Conservation (phyloP, 768 basidiomycete species). For the Lactarius sp. region DNA sequence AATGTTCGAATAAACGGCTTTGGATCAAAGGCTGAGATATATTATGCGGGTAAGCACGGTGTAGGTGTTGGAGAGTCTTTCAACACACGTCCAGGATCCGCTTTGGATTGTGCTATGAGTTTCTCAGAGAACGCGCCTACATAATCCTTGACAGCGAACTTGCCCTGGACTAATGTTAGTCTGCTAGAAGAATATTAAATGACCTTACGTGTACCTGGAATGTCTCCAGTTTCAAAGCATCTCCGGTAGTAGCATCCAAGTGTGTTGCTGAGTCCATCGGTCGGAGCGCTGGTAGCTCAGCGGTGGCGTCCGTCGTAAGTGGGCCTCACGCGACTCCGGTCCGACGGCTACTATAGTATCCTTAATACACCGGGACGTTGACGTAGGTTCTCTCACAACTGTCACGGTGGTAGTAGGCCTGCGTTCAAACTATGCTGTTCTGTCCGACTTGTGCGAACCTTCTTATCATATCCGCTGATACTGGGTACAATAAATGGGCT, state of each 20-base stretch:
- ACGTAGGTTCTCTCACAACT: too few species aligned
- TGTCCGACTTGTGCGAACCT: slow-evolving; percentile 94
- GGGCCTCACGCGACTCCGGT: neutral
- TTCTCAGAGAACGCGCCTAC: slow-evolving; percentile 82
- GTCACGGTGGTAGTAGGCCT: too few species aligned
- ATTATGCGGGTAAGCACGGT: neutral
- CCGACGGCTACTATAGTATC: neutral
- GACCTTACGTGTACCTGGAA: slow-evolving; percentile 20
- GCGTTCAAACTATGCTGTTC: slow-evolving; percentile 61
- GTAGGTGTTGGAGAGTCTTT: slow-evolving; percentile 24
- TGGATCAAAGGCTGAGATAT: slow-evolving; percentile 76
- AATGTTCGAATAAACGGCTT: slow-evolving; percentile 91
- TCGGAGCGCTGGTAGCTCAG: neutral
- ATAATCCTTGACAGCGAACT: slow-evolving; percentile 91
- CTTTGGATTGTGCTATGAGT: slow-evolving; percentile 81
- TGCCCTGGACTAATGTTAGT: slow-evolving; percentile 47
- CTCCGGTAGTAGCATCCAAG: neutral
- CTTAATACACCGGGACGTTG: too few species aligned
- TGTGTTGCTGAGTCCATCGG: slow-evolving; percentile 6
- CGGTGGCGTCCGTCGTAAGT: too few species aligned
- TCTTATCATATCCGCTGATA: slow-evolving; percentile 69
- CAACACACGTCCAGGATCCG: slow-evolving; percentile 71
- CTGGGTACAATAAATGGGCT: slow-evolving; percentile 86
- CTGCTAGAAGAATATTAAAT: neutral
- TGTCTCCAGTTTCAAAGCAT: slow-evolving; percentile 15